Percentiles rank a stretch among this genome's conserved stretches.
Conservation (phyloP, 805 yeast species). For the Starmerella gropengiesseri region DNA sequence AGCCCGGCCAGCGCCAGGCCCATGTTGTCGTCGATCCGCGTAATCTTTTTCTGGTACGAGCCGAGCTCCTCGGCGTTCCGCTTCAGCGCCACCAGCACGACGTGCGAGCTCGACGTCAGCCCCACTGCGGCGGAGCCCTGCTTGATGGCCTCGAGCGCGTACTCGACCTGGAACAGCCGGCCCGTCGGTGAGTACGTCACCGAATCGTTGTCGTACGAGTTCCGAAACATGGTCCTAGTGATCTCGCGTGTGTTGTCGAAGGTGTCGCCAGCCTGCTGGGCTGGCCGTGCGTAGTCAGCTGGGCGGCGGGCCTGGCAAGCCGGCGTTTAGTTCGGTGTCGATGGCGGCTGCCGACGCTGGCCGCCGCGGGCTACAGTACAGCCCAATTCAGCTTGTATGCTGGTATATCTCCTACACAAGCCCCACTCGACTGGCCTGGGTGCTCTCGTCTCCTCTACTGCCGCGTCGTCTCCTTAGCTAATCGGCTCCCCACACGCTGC, state of each 20-base stretch:
- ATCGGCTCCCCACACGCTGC: not conserved
- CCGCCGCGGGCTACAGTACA: too few relatives aligned
- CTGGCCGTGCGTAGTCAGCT: not conserved
- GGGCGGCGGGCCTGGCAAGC: too few relatives aligned
- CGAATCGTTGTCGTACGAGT: slow-evolving; percentile 96
- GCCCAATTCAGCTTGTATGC: too few relatives aligned
- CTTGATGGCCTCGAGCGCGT: slow-evolving; percentile 89
- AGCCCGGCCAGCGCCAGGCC: slow-evolving; percentile 95
- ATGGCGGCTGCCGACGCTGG: too few relatives aligned
- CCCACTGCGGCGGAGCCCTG: slow-evolving; percentile 98
- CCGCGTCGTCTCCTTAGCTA: not conserved
- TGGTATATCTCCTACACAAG: too few relatives aligned
- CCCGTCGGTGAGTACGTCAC: slow-evolving; percentile 97
- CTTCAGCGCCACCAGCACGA: slow-evolving; percentile 86
- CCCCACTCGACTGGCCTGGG: too few relatives aligned
- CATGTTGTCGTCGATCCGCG: slow-evolving; percentile 83
- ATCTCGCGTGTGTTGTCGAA: not conserved
- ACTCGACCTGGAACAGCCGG: slow-evolving; percentile 76
- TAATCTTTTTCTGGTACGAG: slow-evolving; percentile 87
- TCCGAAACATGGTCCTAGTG: slow-evolving; percentile 55
- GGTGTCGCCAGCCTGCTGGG: too few relatives aligned
- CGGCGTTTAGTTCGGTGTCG: too few relatives aligned
- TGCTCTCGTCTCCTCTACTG: too few relatives aligned
- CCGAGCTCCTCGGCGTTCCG: slow-evolving; percentile 97
- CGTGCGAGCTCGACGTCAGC: slow-evolving; percentile 71